Evolutionary conservation across 2,329 filamentous ascomycete genomes (phyloP), one percentile per base, ranked within the genome.

Genomic region (Aspergillus ustus): DNA sequence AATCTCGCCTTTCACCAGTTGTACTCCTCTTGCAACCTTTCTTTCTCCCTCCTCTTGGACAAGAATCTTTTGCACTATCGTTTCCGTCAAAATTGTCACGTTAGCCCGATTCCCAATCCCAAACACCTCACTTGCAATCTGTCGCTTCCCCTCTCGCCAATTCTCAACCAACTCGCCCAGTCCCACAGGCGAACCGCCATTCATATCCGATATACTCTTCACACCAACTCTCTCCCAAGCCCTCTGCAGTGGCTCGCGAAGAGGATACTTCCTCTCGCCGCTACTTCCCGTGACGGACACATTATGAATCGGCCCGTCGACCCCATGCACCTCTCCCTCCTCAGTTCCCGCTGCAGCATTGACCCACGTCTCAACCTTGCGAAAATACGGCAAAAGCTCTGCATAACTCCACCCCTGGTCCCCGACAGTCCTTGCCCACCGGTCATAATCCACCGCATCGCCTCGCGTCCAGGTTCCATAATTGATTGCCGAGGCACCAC

Each of bases 371-470:
- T 82, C 81, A 0, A 74, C 66, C 60, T 78, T 81, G 43, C 72
- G 71, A 58, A 83, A 77, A 69, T 81, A 86, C 2, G 80, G 80
- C 17, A 81, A 72, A 31, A 84, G 75, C 9, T 76, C 76, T 4
- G 81, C 70, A 59, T 81, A 83, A 61, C 76, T 77, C 75, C 83
- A 86, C 2, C 73, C 69, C 1, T 76, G 52, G 57, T 85, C 81
- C 2, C 71, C 74, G 0, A 78, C 72, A 2, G 75, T 66, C 34
- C 73, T 67, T 2, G 75, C 80, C 83, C 82, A 84, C 49, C 76
- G 72, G 22, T 84, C 76, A 63, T 80, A 85, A 64, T 84, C 82
- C 6, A 70, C 67, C 2, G 72, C 70, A 34, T 77, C 74, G 2
- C 81, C 82, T 31, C 82, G 80, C 25, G 78, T 78, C 74, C 81